These are phyloP conservation scores for Lasiodiplodia hormozganensis DNA, from an alignment of 2,329 filamentous ascomycete species.

Conservation along the genomic window DNA sequence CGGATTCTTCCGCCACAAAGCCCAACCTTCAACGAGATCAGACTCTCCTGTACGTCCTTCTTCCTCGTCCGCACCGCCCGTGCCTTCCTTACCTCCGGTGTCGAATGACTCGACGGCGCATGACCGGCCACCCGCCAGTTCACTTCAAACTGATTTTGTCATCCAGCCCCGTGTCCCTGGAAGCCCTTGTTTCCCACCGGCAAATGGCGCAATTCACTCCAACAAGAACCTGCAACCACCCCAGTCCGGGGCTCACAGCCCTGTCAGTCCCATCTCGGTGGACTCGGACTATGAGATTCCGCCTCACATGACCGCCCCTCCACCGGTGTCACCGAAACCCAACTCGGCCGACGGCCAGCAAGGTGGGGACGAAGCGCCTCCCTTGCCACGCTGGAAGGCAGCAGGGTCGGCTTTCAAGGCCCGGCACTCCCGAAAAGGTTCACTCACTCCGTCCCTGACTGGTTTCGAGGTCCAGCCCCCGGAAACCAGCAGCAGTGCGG, in stretches of 20 bases:
- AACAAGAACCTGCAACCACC: slow-evolving; percentile 17
- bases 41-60: slow-evolving; percentile 30
- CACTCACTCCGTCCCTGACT: slow-evolving; percentile 24
- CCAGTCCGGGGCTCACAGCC: slow-evolving; percentile 24
- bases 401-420: slow-evolving; percentile 12
- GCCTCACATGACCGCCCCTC: background rate
- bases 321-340: slow-evolving; percentile 13
- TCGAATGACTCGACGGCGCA: slow-evolving; percentile 3
- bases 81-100: slow-evolving; percentile 14
- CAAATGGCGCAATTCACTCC: slow-evolving; percentile 17
- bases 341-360: slow-evolving; percentile 17
- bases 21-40: slow-evolving; percentile 24
- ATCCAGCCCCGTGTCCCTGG: slow-evolving; percentile 25
- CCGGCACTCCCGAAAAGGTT: slow-evolving; percentile 25
- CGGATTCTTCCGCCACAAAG: slow-evolving; percentile 19
- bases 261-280: slow-evolving; percentile 12
- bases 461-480: slow-evolving; percentile 18
- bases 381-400: slow-evolving; percentile 19
- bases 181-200: slow-evolving; percentile 16
- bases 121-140: slow-evolving; percentile 3
- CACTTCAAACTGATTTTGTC: slow-evolving; percentile 28
- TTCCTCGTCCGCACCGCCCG: slow-evolving; percentile 17
- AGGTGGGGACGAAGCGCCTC: slow-evolving; percentile 2
- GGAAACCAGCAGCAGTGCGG: slow-evolving; percentile 20
- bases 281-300: slow-evolving; percentile 22